Conservation (phyloP, 2,329 filamentous ascomycete genomes). For the Colletotrichum theobromicola region DNA sequence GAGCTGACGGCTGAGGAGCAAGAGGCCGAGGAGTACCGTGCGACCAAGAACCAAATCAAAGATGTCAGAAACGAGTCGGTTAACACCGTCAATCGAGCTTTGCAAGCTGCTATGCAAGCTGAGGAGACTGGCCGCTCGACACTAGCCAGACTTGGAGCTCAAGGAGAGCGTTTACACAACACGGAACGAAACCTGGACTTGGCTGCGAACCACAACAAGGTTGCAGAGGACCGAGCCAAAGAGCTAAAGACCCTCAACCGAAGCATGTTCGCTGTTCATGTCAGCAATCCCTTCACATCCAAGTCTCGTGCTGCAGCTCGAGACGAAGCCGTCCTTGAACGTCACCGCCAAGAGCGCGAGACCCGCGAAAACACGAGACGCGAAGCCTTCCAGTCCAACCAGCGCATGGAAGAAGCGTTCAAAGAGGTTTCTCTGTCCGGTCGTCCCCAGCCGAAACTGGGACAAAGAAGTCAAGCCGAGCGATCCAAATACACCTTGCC, state of each 20-base stretch:
- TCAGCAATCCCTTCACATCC: constrained; percentile 78
- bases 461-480: constrained; percentile 9
- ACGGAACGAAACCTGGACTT: constrained; percentile 84
- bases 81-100: constrained; percentile 42
- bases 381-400: constrained; percentile 55
- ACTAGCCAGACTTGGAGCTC: constrained; percentile 74
- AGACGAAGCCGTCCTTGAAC: constrained; percentile 73
- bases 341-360: constrained; percentile 69
- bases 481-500: constrained; percentile 70
- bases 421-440: constrained; percentile 37
- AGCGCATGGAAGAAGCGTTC: constrained; percentile 59
- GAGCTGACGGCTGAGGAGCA: constrained; percentile 83
- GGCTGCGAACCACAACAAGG: constrained; percentile 75
- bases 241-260: constrained; percentile 86
- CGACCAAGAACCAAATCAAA: constrained; percentile 72
- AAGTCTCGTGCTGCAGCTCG: constrained; percentile 66
- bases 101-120: constrained; percentile 70
- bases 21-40: constrained; percentile 74
- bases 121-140: constrained; percentile 76
- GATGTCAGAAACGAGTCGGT: constrained; percentile 77
- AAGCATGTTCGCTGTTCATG: constrained; percentile 89
- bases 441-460: constrained; percentile 12
- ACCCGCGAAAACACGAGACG: constrained; percentile 66
- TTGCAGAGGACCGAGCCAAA: constrained; percentile 79
- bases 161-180: constrained; percentile 82